A percentile compares a stretch with the other conserved stretches of the same genome.
Conservation (phyloP, 257 asterid genomes). For the Solanum gracilifrons region DNA sequence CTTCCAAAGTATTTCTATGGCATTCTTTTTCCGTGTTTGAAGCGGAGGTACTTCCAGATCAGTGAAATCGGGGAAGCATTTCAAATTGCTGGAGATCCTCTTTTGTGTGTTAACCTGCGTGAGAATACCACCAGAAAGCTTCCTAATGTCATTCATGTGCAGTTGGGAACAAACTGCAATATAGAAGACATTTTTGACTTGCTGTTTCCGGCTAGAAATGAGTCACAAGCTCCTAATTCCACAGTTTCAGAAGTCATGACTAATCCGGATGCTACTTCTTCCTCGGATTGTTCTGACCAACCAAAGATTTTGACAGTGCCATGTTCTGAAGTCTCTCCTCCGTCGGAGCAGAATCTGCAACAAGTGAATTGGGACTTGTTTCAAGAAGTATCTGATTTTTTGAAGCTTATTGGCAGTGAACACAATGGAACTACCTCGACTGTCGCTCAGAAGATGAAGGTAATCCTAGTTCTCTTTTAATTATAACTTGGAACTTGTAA, state of each 20-base stretch:
- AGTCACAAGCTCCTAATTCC: neutral
- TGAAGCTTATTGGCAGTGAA: neutral
- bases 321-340: neutral
- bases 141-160: conserved; percentile 29
- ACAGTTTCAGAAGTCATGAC: neutral
- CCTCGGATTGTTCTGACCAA: neutral
- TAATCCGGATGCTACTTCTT: neutral
- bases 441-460: conserved; percentile 19
- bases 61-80: conserved; percentile 29
- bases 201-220: conserved; percentile 18
- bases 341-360: neutral
- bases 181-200: conserved; percentile 14
- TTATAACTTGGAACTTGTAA: neutral
- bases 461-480: neutral
- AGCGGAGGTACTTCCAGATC: neutral
- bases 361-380: conserved; percentile 20
- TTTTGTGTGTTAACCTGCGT: conserved; percentile 20
- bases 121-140: neutral
- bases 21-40: conserved; percentile 5
- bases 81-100: conserved; percentile 33
- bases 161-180: conserved; percentile 8
- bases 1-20: conserved; percentile 27
- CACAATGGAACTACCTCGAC: neutral
- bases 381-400: conserved; percentile 1
- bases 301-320: neutral